Evolutionary conservation across 441 rosid genomes (phyloP).

Genomic region (Aquilaria agallochum): DNA sequence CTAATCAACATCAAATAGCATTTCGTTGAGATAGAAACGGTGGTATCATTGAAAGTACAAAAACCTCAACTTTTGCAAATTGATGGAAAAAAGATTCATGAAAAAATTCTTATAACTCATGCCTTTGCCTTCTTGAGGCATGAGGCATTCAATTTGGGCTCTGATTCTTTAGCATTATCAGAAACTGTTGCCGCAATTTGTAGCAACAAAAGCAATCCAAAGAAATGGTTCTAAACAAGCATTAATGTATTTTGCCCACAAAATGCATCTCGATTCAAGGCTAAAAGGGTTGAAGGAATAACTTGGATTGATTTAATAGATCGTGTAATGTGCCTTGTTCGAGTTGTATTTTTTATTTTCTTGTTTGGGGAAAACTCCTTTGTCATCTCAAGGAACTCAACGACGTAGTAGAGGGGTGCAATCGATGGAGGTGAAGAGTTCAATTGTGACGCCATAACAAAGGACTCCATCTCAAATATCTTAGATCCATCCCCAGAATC

Average conservation of each 20-base stretch:
- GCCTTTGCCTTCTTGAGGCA: no score
- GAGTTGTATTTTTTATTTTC: conserved; percentile 61
- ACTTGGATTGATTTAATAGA: conserved; percentile 50
- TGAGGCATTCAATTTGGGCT: no score
- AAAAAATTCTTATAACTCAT: no score
- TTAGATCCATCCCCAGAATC: conserved; percentile 65
- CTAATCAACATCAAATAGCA: conserved; percentile 62
- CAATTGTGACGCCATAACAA: conserved; percentile 71
- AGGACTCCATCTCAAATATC: conserved; percentile 56
- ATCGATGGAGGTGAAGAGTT: conserved; percentile 41
- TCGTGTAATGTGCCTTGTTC: conserved; percentile 64
- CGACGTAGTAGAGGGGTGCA: conserved; percentile 66
- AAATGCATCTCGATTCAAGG: no score
- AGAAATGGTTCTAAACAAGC: no score
- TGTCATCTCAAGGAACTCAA: conserved; percentile 65
- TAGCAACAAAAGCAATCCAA: no score
- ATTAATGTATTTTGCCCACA: no score
- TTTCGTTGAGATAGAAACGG: conserved; percentile 42
- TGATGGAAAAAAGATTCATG: no score
- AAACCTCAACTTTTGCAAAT: no score
- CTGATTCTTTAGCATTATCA: no score
- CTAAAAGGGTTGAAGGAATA: conserved; percentile 27
- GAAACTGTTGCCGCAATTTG: no score
- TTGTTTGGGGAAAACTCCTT: conserved; percentile 56
- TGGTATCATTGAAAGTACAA: no score